Evolutionary conservation across 2,329 filamentous ascomycete species (phyloP).

Genomic region (Cyanodermella asteris): DNA sequence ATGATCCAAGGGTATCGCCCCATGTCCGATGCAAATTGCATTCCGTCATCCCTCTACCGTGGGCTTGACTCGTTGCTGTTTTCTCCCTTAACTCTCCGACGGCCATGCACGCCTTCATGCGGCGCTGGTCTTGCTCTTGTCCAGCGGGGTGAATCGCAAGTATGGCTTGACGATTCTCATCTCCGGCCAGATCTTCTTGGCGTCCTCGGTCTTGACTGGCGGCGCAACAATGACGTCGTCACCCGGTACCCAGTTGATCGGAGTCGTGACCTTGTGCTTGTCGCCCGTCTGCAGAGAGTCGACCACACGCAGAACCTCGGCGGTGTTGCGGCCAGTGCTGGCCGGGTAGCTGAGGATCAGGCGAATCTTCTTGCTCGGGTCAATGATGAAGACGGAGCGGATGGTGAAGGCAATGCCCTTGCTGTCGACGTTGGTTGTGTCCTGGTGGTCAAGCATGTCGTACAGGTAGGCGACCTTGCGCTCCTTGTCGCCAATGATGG

Average conservation of each 20-base stretch:
- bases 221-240: constrained; percentile 42
- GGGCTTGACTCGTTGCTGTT: no score
- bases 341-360: constrained; percentile 41
- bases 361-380: constrained; percentile 42
- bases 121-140: constrained; percentile 34
- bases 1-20: no score
- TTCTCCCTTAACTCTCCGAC: no score
- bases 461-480: constrained; percentile 19
- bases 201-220: constrained; percentile 33
- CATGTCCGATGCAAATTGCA: no score
- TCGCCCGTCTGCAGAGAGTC: constrained; percentile 37
- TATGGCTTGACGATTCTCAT: constrained; percentile 42
- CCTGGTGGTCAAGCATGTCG: constrained; percentile 20
- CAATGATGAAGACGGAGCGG: constrained; percentile 42
- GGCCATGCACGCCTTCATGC: no score
- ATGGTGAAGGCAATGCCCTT: constrained; percentile 37
- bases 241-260: constrained; percentile 36
- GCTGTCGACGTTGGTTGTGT: constrained; percentile 21
- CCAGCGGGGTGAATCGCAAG: constrained; percentile 35
- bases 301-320: constrained; percentile 35
- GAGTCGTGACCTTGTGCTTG: constrained; percentile 37
- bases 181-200: constrained; percentile 36
- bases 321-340: constrained; percentile 35
- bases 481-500: constrained; percentile 23
- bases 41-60: no score